Conservation (phyloP, 2,329 filamentous ascomycete species). For the Blastomyces parvus region DNA sequence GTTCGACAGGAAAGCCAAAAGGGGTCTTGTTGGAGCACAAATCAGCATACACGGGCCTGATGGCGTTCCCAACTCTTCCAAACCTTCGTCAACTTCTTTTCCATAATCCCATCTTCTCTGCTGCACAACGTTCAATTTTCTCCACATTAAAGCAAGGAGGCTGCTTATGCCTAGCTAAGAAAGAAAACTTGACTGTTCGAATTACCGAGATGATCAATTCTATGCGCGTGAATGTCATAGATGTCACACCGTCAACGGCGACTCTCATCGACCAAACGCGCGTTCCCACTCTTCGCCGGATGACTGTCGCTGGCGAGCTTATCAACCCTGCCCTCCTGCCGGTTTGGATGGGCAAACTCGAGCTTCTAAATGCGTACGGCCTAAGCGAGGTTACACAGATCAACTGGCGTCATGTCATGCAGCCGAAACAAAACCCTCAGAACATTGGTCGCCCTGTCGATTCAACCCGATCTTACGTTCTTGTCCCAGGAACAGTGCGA, state of each 20-base stretch:
- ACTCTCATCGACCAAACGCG: not conserved
- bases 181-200: conserved; percentile 19
- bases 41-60: conserved; percentile 22
- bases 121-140: conserved; percentile 14
- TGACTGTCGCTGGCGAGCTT: not conserved
- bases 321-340: not conserved
- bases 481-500: conserved; percentile 20
- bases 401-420: not conserved
- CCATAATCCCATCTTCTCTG: conserved; percentile 18
- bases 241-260: not conserved
- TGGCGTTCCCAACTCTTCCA: conserved; percentile 24
- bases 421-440: not conserved
- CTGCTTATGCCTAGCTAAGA: conserved; percentile 27
- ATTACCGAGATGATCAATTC: not conserved
- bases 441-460: conserved; percentile 13
- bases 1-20: conserved; percentile 92
- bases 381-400: conserved; percentile 9
- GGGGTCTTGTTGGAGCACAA: conserved; percentile 79
- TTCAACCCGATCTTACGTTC: conserved; percentile 19
- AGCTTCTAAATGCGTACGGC: conserved; percentile 11
- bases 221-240: not conserved
- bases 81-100: conserved; percentile 20
- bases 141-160: conserved; percentile 17
- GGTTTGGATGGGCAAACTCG: not conserved
- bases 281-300: conserved; percentile 1